Conservation (phyloP, 495 filamentous ascomycete species). For the Achaetomiella virescens region DNA sequence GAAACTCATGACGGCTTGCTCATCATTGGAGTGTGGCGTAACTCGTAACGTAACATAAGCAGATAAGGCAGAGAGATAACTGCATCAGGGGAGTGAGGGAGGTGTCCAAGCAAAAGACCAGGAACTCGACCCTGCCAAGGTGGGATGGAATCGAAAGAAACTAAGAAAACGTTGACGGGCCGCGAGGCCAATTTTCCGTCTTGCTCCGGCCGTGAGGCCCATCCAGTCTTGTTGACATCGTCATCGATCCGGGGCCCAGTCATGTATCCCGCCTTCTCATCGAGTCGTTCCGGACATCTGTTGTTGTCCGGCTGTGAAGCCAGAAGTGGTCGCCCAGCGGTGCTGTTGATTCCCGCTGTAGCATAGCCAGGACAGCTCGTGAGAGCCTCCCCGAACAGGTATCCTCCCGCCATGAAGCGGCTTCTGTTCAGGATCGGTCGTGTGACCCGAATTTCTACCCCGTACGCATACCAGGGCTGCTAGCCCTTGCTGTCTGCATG, state of each 20-base stretch:
- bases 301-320: neutral
- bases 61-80: neutral
- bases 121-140: neutral
- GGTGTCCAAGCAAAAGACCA: neutral
- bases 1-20: neutral
- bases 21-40: too few relatives aligned
- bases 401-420: neutral
- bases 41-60: neutral
- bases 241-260: neutral
- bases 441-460: conserved; percentile 6
- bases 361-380: neutral
- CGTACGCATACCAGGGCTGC: neutral
- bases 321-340: neutral
- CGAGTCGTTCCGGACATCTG: neutral
- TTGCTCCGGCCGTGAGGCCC: conserved; percentile 42
- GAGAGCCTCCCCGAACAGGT: neutral
- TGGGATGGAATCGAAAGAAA: conserved; percentile 12
- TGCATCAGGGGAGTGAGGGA: neutral
- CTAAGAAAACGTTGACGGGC: conserved; percentile 27
- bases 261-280: neutral
- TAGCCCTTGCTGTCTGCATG: neutral
- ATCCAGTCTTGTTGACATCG: conserved; percentile 25
- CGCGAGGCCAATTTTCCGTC: conserved; percentile 42
- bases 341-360: conserved; percentile 14
- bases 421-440: conserved; percentile 10